phyloP scores from a whole-genome alignment of 305 asterid genomes.

The Salvia sclarea region DNA sequence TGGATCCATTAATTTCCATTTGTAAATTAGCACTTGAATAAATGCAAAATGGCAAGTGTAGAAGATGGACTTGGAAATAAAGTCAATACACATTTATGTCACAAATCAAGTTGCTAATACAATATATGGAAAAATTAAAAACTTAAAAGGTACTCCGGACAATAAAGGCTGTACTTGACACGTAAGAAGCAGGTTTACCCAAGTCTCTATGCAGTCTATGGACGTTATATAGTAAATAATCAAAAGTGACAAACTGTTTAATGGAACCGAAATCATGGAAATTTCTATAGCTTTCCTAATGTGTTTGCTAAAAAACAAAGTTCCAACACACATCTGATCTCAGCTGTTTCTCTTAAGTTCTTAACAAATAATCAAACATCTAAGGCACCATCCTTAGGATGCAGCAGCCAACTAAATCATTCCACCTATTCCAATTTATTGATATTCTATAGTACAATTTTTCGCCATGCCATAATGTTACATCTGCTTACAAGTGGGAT shows the following conservation, averaged over 20 bases:
- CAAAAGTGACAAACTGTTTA: neutral
- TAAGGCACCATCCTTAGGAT: neutral
- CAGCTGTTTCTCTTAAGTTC: neutral
- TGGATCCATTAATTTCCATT: neutral
- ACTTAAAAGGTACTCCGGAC: neutral
- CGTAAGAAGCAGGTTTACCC: constrained; percentile 8
- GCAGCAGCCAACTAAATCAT: constrained; percentile 3
- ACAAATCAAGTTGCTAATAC: neutral
- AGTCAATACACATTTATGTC: constrained; percentile 2
- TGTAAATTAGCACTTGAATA: neutral
- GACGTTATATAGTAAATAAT: constrained; percentile 1
- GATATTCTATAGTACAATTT: neutral
- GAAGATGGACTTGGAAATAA: neutral
- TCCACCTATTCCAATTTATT: constrained; percentile 2
- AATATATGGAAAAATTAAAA: neutral
- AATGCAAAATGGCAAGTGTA: neutral
- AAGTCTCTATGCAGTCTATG: neutral
- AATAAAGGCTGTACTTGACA: neutral
- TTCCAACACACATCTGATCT: neutral
- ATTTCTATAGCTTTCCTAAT: neutral
- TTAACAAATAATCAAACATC: constrained; percentile 4
- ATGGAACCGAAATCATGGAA: neutral
- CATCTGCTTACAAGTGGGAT: neutral
- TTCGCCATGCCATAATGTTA: neutral
- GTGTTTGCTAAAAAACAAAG: neutral